Base-by-base conservation (phyloP, 2,329 filamentous ascomycete species). In the Paracorniculantispora psalliotae region DNA sequence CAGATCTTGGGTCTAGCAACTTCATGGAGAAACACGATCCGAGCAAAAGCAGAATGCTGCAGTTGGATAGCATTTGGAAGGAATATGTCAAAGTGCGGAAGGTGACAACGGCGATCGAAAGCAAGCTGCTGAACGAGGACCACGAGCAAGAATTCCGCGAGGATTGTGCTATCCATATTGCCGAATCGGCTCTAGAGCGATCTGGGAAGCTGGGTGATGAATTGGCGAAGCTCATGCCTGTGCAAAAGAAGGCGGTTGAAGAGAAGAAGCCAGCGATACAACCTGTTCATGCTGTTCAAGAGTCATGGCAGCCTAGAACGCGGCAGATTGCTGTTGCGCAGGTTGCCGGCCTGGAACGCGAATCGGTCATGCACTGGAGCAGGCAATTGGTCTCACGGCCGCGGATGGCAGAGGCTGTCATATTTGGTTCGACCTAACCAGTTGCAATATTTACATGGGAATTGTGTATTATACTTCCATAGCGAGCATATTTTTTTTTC, bases 61-160 rank as follows among this genome's bases (percentile, higher is more conserved):
- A 72, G 57, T 51, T 74, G 8, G 72, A 74, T 61, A 70, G 70
- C 49, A 33, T 74, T 15, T 67, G 61, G 64, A 73, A 69, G 46
- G 72, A 75, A 55, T 66, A 67, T 47, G 66, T 63, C 3, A 59
- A 62, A 25, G 67, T 73, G 28, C 57, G 64, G 43, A 71, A 66
- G 39, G 67, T 66, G 3, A 69, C 66, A 4, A 55, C 51, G 8
- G 70, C 70, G 2, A 71, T 75, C 9, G 71, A 75, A 60, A 72
- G 69, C 59, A 72, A 72, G 59, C 63, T 75, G 15, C 61, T 75
- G 1, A 66, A 72, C n/a, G 58, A 66, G 7, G 64, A 69, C 8
- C 66, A 73, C 30, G 57, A 64, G n/a, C 44, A 51, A 1, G 47
- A 61, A 5, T 70, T 72, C n/a, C 68, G 72, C n/a, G 30, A 41